Conservation (phyloP, 2,329 filamentous ascomycete genomes). For the Davidsoniella eucalypti region DNA sequence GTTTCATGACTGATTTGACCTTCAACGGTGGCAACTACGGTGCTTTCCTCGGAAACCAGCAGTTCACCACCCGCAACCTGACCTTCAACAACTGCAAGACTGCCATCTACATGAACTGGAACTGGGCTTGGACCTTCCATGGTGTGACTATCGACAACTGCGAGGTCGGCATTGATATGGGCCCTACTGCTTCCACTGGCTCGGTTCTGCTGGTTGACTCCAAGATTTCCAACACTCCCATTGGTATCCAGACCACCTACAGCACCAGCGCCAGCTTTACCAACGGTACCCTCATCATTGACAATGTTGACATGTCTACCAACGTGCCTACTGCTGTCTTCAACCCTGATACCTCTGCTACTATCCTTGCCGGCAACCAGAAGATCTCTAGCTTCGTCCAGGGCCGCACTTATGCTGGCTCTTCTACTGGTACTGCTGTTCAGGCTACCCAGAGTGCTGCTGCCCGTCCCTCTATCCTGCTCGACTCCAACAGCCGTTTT, state of each 20-base stretch:
- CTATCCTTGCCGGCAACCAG: constrained; percentile 52
- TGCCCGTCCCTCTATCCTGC: constrained; percentile 49
- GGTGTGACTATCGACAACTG: constrained; percentile 59
- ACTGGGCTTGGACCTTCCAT: constrained; percentile 76
- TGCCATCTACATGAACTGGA: constrained; percentile 80
- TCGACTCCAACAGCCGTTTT: constrained; percentile 46
- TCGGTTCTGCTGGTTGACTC: constrained; percentile 74
- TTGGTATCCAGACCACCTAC: constrained; percentile 66
- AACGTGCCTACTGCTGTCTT: constrained; percentile 52
- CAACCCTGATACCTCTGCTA: constrained; percentile 35
- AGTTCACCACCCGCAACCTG: constrained; percentile 72
- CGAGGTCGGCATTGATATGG: constrained; percentile 62
- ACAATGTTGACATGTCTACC: constrained; percentile 71
- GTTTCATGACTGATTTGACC: constrained; percentile 66
- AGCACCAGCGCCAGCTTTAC: constrained; percentile 42
- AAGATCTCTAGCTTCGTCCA: constrained; percentile 61
- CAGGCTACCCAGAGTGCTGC: constrained; percentile 39
- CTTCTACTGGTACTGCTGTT: constrained; percentile 30
- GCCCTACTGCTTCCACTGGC: constrained; percentile 57
- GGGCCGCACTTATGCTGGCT: constrained; percentile 52
- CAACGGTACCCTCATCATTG: constrained; percentile 68
- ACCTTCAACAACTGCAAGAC: constrained; percentile 71
- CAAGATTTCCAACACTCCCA: constrained; percentile 55
- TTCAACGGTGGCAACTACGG: constrained; percentile 73
- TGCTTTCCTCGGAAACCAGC: constrained; percentile 69